Evolutionary conservation across 345 rosid species (phyloP), one percentile per base, ranked within the genome.

Genomic region (Eucalyptus polybractea): DNA sequence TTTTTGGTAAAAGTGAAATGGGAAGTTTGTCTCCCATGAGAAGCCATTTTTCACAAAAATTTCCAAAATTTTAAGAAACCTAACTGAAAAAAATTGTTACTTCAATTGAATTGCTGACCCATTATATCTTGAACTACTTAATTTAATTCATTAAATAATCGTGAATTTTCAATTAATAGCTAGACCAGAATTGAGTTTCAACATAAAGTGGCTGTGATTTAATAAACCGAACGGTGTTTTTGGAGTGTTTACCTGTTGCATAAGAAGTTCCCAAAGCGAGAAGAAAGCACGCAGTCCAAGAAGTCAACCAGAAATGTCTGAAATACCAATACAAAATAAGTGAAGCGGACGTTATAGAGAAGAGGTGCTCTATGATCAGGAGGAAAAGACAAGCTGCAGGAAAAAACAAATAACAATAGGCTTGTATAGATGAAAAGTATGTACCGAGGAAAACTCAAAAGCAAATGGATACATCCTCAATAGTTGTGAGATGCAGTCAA

Each of bases 401-500:
- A 58, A 86, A 86, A 50, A n/a, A 47, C 58, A 33, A 90, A 88
- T 33, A 7, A 87, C 16, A 50, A 44, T 25, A 15, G 53, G 24
- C 67, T 56, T 21, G 50, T 76, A 72, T 49, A 58, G 86, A 89
- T 51, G 87, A 90, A 91, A 91, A 69, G 90, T 89, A 94, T 95
- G 90, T 98, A 98, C 99, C 92, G 97, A 91, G 87, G 99, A 96
- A 93, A 96, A 98, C 93, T 98, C 99, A 69, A 98, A 98, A 80
- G 99, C 99, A 91, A 94, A 95, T 25, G 99, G 99, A 94, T 98
- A 97, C 95, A 98, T 96, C 91, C 99, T 94, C 92, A 95, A 88
- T 83, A 98, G 89, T 89, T 98, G 99, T 3, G 99, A 96, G 69
- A 98, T 95, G 89, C 99, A 97, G 91, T 98, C 99, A 93, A 98